Percentiles rank a stretch among this genome's conserved stretches.
phyloP scores from a whole-genome alignment of 768 basidiomycete genomes.

The Trametes villosa region DNA sequence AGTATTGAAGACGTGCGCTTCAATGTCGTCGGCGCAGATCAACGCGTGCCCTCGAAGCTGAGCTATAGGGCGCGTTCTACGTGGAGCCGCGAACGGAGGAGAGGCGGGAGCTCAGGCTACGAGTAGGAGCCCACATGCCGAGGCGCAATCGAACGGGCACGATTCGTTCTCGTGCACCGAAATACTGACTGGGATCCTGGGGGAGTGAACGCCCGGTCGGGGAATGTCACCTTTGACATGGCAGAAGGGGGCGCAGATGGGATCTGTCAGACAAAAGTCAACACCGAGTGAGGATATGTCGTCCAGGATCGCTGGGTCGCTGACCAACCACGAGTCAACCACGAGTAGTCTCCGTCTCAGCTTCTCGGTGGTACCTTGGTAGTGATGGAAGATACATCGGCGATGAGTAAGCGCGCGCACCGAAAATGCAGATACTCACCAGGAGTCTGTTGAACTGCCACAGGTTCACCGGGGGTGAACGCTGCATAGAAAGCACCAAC shows the following conservation, averaged over 20 bases:
- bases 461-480: too few relatives aligned
- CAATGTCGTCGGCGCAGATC: too few relatives aligned
- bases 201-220: not conserved
- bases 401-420: too few relatives aligned
- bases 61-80: not conserved
- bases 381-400: too few relatives aligned
- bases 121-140: too few relatives aligned
- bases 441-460: too few relatives aligned
- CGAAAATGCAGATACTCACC: too few relatives aligned
- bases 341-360: not conserved
- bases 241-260: not conserved
- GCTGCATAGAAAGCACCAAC: too few relatives aligned
- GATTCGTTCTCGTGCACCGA: not conserved
- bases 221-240: not conserved
- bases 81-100: not conserved
- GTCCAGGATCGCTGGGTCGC: too few relatives aligned
- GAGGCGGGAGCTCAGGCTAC: not conserved
- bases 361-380: too few relatives aligned
- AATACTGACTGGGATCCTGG: not conserved
- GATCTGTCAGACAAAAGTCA: slow-evolving; percentile 17
- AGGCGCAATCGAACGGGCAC: not conserved
- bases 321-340: not conserved
- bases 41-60: too few relatives aligned
- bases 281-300: too few relatives aligned
- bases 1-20: slow-evolving; percentile 10